Evolutionary conservation across 2,329 filamentous ascomycete species (phyloP), one percentile per base, ranked within the genome.

Genomic region (Diaporthe humulicola): DNA sequence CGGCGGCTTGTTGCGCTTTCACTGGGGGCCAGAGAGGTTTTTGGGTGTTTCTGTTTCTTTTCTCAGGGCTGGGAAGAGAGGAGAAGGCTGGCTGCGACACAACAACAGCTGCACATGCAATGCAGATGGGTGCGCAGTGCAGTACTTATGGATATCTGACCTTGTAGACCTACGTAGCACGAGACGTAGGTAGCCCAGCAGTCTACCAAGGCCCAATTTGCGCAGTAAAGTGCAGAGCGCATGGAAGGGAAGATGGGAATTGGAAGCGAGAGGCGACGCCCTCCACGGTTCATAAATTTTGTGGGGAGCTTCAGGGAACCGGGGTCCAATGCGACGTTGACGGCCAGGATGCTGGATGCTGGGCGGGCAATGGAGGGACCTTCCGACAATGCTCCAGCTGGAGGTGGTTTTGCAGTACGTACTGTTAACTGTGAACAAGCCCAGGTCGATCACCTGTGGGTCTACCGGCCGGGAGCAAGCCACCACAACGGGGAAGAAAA

Each of bases 291-390:
- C 64, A 54, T 69, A 30, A 40, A 40, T 69, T 69, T 54, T 69
- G 64, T 69, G 64, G 64, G 64, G 64, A 69, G 64, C 64, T 54
- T 69, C 64, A 69, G 48, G 64, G 64, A 69, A 54, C 64, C 48
- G 14, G 64, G 64, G 14, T 69, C 33, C 5, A 69, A 69, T 54
- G 64, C 64, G 48, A 69, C 64, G 45, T 52, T 69, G 64, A 52
- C 33, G 45, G 40, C n/a, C 60, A 48, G 28, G 40, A 33, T 45
- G 40, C 33, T 38, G 30, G 33, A 19, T 50, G 48, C 48, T 50
- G 48, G 7, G 25, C 25, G 54, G 57, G 57, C 22, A 7, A 2
- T 14, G n/a, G n/a, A n/a, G n/a, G n/a, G n/a, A n/a, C n/a, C n/a
- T n/a, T n/a, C n/a, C n/a, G n/a, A n/a, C n/a, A n/a, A n/a, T n/a